Evolutionary conservation across 768 basidiomycete genomes (phyloP).

Genomic region (Myochromella boudieri): DNA sequence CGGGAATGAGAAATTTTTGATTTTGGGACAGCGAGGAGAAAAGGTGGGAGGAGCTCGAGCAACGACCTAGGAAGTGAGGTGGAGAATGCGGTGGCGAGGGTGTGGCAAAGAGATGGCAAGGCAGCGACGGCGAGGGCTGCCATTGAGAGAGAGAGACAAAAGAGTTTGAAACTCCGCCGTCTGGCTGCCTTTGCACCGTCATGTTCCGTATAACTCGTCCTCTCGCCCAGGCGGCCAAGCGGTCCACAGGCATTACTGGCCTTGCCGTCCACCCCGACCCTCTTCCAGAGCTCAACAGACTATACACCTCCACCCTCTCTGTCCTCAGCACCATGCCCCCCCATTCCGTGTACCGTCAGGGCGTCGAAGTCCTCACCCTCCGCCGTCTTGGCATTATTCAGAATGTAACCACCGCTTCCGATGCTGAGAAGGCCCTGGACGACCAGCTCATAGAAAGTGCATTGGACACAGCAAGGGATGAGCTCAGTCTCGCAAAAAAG

Average conservation of each 20-base stretch:
- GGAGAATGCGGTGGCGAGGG: slow-evolving; percentile 16
- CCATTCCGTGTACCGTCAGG: slow-evolving; percentile 87
- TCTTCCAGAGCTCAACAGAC: slow-evolving; percentile 70
- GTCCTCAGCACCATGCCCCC: slow-evolving; percentile 70
- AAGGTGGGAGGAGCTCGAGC: slow-evolving; percentile 79
- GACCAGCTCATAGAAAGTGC: slow-evolving; percentile 90
- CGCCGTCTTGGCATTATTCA: slow-evolving; percentile 77
- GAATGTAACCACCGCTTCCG: slow-evolving; percentile 63
- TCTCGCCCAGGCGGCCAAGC: slow-evolving; percentile 65
- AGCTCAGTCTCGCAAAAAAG: slow-evolving; percentile 72
- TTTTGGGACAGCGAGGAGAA: slow-evolving; percentile 92
- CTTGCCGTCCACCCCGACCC: slow-evolving; percentile 84
- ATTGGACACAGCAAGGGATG: slow-evolving; percentile 78
- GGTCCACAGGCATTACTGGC: slow-evolving; percentile 85
- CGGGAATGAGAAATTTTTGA: slow-evolving; percentile 90
- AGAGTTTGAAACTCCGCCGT: slow-evolving; percentile 40
- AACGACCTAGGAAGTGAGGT: slow-evolving; percentile 36
- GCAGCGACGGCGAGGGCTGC: slow-evolving; percentile 29
- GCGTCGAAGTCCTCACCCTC: slow-evolving; percentile 80
- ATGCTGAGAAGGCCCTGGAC: slow-evolving; percentile 68
- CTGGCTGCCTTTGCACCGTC: slow-evolving; percentile 8
- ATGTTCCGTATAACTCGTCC: slow-evolving; percentile 83
- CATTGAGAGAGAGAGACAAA: slow-evolving; percentile 27
- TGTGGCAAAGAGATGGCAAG: slow-evolving; percentile 19
- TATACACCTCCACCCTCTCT: slow-evolving; percentile 77